Evolutionary conservation across 768 basidiomycete genomes (phyloP), one percentile per base, ranked within the genome.

Genomic region (Dioszegia crocea): DNA sequence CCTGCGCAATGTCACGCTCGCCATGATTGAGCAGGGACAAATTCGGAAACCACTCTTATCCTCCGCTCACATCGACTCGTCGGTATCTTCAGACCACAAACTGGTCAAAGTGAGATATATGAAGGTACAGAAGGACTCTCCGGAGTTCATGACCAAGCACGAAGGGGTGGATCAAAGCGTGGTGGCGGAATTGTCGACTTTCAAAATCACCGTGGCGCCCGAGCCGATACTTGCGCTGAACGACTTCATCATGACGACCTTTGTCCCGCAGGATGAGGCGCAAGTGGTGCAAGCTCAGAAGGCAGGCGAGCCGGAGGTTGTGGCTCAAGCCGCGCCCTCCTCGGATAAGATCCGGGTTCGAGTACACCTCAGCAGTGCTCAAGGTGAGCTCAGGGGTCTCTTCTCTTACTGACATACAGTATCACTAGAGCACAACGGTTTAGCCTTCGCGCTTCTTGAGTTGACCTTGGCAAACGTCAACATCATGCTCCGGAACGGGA

Each of bases 241-340:
- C 77, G 92, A 98, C 78, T 97, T 94, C 79, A 84, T 99, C 76
- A 93, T 99, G 87, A 87, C 88, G 2, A 97, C 96, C 0, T 99
- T 99, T 76, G 88, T 91, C 10, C 84, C 87, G 9, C 65, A 80
- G 60, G 56, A 73, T 31, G 59, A 65, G 26, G 21, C 21, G 39
- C 36, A 41, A 16, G 36, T 27, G 24, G 43, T 19, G 21, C 57
- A 12, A 59, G 54, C 5, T 1, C 16, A 0, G 47, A 57, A n/a
- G 59, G 59, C 24, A 19, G 23, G 16, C 47, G 43, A 50, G 30
- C 17, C 27, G 52, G 36, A 26, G n/a, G 29, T 38, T 3, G 62
- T 23, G 30, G 43, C 41, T 14, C 31, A 26, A 1, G 50, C 58
- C 23, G 43, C 62, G 43, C 56, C 48, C 12, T 64, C 66, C 4